phyloP scores from a whole-genome alignment of 331 rosid species.

The Malus hybrid region DNA sequence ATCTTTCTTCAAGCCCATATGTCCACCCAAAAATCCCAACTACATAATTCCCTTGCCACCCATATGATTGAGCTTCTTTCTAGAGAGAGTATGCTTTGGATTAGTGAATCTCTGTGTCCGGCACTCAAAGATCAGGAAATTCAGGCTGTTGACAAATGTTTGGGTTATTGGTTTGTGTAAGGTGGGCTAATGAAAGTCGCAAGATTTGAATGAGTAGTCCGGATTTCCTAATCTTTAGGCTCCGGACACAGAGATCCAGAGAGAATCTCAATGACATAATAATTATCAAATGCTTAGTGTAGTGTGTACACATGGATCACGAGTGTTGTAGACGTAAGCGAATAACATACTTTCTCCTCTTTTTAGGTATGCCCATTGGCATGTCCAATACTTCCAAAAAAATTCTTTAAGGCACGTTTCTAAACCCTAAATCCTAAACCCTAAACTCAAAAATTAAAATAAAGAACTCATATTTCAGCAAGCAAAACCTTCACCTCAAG shows the following conservation, averaged over 20 bases:
- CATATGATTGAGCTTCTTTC: background rate
- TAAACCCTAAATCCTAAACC: background rate
- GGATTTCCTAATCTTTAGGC: fast-evolving
- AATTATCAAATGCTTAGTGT: too few species aligned
- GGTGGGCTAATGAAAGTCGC: too few species aligned
- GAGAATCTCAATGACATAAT: too few species aligned
- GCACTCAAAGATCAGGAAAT: too few species aligned
- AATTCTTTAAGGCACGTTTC: background rate
- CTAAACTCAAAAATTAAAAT: too few species aligned
- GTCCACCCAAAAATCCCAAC: background rate
- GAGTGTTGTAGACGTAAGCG: background rate
- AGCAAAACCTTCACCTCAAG: background rate
- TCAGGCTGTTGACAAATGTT: too few species aligned
- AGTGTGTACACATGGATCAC: too few species aligned
- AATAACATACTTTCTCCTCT: background rate
- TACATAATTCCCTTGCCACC: background rate
- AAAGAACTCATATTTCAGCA: background rate
- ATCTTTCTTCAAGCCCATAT: background rate
- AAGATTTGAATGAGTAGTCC: too few species aligned
- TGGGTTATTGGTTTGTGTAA: too few species aligned
- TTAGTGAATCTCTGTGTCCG: too few species aligned
- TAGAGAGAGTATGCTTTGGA: background rate
- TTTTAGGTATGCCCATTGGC: background rate
- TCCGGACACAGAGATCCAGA: too few species aligned
- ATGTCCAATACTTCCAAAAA: background rate